Base-by-base conservation (phyloP, 495 filamentous ascomycete species). In the Aspergillus sparsus region DNA sequence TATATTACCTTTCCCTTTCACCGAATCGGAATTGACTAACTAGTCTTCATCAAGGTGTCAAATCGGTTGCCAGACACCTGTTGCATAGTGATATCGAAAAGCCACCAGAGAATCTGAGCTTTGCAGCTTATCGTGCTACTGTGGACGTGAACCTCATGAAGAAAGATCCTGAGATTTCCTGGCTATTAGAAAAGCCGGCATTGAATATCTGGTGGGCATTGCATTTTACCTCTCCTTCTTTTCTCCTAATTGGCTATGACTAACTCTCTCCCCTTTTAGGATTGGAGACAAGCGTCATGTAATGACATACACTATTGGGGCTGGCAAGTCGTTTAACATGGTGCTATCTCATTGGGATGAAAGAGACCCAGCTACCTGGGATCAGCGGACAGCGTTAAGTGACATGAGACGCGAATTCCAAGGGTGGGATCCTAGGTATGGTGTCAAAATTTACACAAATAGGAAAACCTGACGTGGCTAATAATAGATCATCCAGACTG, bases 271-370 rank as follows among this genome's bases (percentile, higher is more conserved):
- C 13, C 11, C 15, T 46, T 46, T 13, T 57, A 73, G 72, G 72
- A 66, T 74, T 34, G 71, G 71, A 5, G 69, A 76, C 27, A 55
- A 66, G 10, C 52, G 72, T 5, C 77, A 82, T 62, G 78, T 79
- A 18, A 83, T 83, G 65, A 74, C 75, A 7, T 83, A 83, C 58
- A 77, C 75, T 5, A 82, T 83, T 13, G 74, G 75, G 5, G 71
- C 67, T 7, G 79, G 78, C 3, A 76, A 71, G 45, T 63, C 72
- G 6, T 81, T 82, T 62, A 82, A 83, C 56, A 75, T 82, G 71
- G 80, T 81, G 0, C 70, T 83, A 7, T 77, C 73, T 1, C 81
- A 84, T 66, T 75, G 74, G 18, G 75, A 79, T 33, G 52, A 55
- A 13, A 74, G 66, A 12, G 77, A 81, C 18, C 72, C 74, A 3